Evolutionary conservation across 106 monocot genomes (phyloP).

Genomic region (Alisma plantagoaquatica): DNA sequence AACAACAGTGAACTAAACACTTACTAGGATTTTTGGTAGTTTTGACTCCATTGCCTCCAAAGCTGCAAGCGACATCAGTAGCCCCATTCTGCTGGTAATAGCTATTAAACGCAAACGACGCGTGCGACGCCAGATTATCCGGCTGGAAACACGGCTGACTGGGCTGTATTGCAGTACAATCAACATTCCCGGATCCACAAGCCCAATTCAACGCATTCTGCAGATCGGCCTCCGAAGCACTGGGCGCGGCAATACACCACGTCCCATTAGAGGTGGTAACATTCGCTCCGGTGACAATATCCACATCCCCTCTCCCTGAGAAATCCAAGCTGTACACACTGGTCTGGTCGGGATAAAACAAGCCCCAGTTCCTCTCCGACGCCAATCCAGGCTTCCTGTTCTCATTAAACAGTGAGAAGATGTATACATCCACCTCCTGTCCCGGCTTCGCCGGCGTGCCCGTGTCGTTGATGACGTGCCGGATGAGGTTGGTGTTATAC

Average conservation of each 20-base stretch:
- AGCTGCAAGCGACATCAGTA: slow-evolving; percentile 75
- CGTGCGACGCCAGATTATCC: slow-evolving; percentile 73
- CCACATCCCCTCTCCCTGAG: slow-evolving; percentile 74
- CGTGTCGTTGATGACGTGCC: slow-evolving; percentile 75
- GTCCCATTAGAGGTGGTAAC: slow-evolving; percentile 73
- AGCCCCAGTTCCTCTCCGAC: slow-evolving; percentile 95
- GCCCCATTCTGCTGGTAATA: slow-evolving; percentile 92
- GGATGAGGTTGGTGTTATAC: slow-evolving; percentile 88
- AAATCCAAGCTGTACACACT: slow-evolving; percentile 87
- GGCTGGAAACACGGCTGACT: slow-evolving; percentile 97
- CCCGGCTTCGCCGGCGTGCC: slow-evolving; percentile 96
- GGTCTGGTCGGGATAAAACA: slow-evolving; percentile 90
- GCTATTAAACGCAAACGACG: slow-evolving; percentile 86
- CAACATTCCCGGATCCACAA: slow-evolving; percentile 93
- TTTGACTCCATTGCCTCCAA: slow-evolving; percentile 76
- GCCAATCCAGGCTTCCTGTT: slow-evolving; percentile 89
- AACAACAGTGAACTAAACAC: too few species aligned
- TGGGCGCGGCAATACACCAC: slow-evolving; percentile 75
- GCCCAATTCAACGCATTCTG: slow-evolving; percentile 92
- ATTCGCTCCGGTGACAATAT: slow-evolving; percentile 67
- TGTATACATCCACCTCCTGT: slow-evolving; percentile 69
- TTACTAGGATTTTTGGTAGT: slow-evolving; percentile 88
- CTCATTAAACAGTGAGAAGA: slow-evolving; percentile 97
- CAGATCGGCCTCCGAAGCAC: slow-evolving; percentile 54
- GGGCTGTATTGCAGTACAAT: slow-evolving; percentile 92